Base-by-base conservation (phyloP, 805 yeast genomes). In the Candida maris region DNA sequence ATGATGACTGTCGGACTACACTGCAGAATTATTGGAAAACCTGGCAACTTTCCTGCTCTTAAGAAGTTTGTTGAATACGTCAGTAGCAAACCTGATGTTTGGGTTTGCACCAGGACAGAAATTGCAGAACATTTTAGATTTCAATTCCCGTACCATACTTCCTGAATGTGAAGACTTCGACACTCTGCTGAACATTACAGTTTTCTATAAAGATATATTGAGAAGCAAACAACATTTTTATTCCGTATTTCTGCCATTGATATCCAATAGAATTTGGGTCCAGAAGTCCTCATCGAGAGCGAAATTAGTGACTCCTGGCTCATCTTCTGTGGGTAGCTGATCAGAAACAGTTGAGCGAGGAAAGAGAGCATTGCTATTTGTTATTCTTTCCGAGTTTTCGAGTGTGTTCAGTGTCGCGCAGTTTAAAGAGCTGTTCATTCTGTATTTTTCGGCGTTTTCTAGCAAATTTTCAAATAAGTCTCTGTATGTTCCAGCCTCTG, bases 1-100 rank as follows among this genome's bases (percentile, higher is more conserved):
- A 61, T 62, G 57, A 63, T 63, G 65, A 62, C 63, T 9, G 54
- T 63, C 17, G 65, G 65, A 7, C 43, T 63, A 32, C 68, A 63
- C 38, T 55, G 65, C 32, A 54, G 68, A 30, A 49, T 63, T 27
- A 53, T 61, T 27, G 67, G 63, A 15, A 62, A 61, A 39, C 67
- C 68, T 3, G 68, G 65, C 14, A 44, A 57, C 36, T 52, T 53
- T 46, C 57, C 49, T 32, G 67, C 65, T 8, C 48, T 63, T 31
- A 47, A 55, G 32, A 59, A 57, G 45, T 61, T 63, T 38, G 57
- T 63, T 41, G 64, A 63, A 30, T 61, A 63, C 35, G 55, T 61
- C 19, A 46, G 47, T 19, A 37, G 44, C 16, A 57, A 56, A 36
- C 59, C 54, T 27, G 62, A 57, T 29, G 68, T 58, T 15, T 62